These are phyloP conservation scores for Xylariales sp. DNA, from an alignment of 2,329 filamentous ascomycete genomes.

Conservation along the genomic window DNA sequence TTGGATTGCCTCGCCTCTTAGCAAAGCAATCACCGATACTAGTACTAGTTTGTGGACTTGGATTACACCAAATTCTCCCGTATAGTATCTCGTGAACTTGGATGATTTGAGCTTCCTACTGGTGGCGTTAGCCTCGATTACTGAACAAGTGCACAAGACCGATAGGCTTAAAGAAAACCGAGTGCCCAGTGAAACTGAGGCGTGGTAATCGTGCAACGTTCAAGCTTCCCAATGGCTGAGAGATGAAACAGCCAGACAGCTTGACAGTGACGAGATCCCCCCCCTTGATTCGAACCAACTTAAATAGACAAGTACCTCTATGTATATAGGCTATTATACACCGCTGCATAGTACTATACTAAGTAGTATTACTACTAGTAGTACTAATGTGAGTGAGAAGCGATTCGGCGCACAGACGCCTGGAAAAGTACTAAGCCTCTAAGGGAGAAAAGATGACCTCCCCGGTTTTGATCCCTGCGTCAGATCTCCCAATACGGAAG, in stretches of 20 bases:
- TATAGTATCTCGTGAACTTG: neutral
- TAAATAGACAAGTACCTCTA: too few relatives aligned
- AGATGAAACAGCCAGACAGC: slow-evolving; percentile 31
- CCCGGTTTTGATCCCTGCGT: slow-evolving; percentile 28
- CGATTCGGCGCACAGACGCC: neutral
- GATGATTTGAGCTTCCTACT: slow-evolving; percentile 1
- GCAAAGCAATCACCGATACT: neutral
- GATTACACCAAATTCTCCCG: neutral
- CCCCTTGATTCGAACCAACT: neutral
- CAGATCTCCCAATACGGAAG: slow-evolving; percentile 33
- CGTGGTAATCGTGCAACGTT: slow-evolving; percentile 11
- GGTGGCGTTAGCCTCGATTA: neutral
- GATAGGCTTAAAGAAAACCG: neutral
- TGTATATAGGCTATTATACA: too few relatives aligned
- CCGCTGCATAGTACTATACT: too few relatives aligned
- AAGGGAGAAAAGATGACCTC: slow-evolving; percentile 10
- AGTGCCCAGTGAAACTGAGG: slow-evolving; percentile 30
- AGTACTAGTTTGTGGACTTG: neutral
- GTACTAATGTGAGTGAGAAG: too few relatives aligned
- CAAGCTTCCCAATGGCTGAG: slow-evolving; percentile 30
- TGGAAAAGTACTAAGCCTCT: slow-evolving; percentile 3
- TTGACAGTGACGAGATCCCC: neutral
- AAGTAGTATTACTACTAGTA: too few relatives aligned
- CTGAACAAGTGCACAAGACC: neutral
- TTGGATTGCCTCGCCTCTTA: too few relatives aligned